Evolutionary conservation across 768 basidiomycete genomes (phyloP).

Genomic region (Suillus clintonianus): DNA sequence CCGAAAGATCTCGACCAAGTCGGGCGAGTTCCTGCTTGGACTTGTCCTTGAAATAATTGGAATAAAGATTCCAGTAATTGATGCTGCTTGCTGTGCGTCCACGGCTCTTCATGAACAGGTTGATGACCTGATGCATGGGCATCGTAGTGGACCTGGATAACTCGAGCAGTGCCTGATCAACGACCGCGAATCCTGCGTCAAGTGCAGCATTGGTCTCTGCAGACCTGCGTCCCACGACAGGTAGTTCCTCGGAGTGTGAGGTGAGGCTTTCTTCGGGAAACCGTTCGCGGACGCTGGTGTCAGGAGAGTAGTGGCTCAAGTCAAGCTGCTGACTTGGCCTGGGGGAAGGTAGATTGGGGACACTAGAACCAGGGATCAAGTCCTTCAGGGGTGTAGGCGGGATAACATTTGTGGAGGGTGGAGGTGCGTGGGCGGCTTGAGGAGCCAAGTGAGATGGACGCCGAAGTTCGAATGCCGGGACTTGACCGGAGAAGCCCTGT

Average conservation of each 20-base stretch:
- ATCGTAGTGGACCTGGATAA: not conserved
- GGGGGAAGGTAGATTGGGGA: too few species aligned
- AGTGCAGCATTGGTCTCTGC: not conserved
- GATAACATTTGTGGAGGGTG: too few species aligned
- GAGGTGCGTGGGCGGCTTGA: too few species aligned
- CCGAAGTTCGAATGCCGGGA: too few species aligned
- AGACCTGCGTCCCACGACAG: not conserved
- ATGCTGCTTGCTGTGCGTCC: not conserved
- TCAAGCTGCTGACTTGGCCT: too few species aligned
- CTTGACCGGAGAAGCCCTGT: too few species aligned
- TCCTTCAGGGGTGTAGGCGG: too few species aligned
- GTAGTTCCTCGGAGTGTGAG: not conserved
- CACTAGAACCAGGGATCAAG: too few species aligned
- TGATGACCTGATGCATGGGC: conserved; percentile 2
- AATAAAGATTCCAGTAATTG: conserved; percentile 5
- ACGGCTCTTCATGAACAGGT: conserved; percentile 9
- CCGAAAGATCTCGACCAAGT: too few species aligned
- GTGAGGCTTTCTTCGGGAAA: not conserved
- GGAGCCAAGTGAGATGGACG: too few species aligned
- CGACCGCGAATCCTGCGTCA: not conserved
- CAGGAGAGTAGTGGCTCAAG: not conserved
- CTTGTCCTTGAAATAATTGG: not conserved
- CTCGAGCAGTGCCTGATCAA: not conserved
- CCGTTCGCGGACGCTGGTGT: not conserved
- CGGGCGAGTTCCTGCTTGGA: conserved; percentile 7